Percentiles rank a stretch among this genome's conserved stretches.
phyloP scores from a whole-genome alignment of 495 filamentous ascomycete genomes.

The Daldinia childiae region DNA sequence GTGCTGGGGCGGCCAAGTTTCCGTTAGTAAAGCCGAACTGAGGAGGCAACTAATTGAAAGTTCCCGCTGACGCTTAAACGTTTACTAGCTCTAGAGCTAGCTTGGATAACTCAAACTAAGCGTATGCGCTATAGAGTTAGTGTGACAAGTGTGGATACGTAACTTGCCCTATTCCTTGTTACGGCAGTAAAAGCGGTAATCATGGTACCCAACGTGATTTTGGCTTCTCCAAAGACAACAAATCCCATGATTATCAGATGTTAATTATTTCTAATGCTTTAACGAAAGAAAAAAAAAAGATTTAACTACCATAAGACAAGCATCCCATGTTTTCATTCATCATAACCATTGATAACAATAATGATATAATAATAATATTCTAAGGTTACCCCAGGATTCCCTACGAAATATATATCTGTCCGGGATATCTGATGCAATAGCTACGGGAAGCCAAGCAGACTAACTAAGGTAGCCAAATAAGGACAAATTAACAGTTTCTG shows the following conservation, averaged over 20 bases:
- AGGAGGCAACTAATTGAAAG: constrained; percentile 3
- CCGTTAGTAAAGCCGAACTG: neutral
- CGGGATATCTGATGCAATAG: neutral
- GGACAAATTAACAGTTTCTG: neutral
- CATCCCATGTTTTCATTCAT: neutral
- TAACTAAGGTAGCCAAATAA: neutral
- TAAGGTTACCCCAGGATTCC: neutral
- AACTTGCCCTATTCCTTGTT: neutral
- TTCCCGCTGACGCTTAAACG: neutral
- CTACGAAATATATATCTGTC: neutral
- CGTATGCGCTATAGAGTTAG: constrained; percentile 1
- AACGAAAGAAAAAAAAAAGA: too few relatives aligned
- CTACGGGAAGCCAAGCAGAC: neutral
- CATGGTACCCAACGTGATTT: neutral
- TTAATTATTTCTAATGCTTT: neutral
- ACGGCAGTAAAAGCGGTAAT: neutral
- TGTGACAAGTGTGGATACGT: neutral
- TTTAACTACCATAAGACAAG: neutral
- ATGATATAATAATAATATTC: neutral
- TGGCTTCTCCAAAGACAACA: neutral
- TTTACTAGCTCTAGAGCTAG: neutral
- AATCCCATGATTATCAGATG: neutral
- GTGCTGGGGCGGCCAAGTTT: neutral
- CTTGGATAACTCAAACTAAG: neutral
- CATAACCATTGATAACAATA: neutral